Evolutionary conservation across 1,284 basidiomycete genomes (phyloP).

Genomic region (Abortiporus biennis): DNA sequence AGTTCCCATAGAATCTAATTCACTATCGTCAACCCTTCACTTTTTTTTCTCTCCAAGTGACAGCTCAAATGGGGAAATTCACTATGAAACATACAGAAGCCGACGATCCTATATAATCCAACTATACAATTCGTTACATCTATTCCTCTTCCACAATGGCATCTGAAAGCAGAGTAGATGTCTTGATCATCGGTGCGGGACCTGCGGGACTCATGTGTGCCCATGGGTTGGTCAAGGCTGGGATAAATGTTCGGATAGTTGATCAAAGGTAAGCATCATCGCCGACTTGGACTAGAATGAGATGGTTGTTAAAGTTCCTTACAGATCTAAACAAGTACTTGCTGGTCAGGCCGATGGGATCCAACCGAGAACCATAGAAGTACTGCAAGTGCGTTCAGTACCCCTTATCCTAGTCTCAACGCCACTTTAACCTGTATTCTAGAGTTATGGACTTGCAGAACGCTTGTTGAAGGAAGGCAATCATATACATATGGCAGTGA

Average conservation of each 20-base stretch:
- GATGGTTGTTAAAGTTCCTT: too few species aligned
- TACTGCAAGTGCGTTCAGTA: conserved; percentile 48
- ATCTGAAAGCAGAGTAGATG: conserved; percentile 21
- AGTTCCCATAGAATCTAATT: too few species aligned
- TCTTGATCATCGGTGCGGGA: conserved; percentile 28
- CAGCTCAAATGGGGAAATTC: too few species aligned
- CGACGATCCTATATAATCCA: too few species aligned
- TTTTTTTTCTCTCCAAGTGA: too few species aligned
- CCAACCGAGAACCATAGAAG: conserved; percentile 72
- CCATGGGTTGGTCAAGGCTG: conserved; percentile 21
- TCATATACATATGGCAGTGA: conserved; percentile 62
- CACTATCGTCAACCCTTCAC: too few species aligned
- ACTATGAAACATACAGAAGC: too few species aligned
- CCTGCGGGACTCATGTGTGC: conserved; percentile 29
- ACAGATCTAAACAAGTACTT: conserved; percentile 51
- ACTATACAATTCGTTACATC: too few species aligned
- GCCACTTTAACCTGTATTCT: background rate
- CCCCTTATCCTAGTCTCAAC: background rate
- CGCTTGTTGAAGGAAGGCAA: conserved; percentile 57
- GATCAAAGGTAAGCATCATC: conserved; percentile 14
- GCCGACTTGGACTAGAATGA: too few species aligned
- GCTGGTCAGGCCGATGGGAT: conserved; percentile 79
- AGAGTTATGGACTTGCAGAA: conserved; percentile 73
- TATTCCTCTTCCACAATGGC: too few species aligned
- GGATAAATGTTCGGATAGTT: conserved; percentile 24